phyloP scores from a whole-genome alignment of 306 rosid genomes.

The Quercus alba region DNA sequence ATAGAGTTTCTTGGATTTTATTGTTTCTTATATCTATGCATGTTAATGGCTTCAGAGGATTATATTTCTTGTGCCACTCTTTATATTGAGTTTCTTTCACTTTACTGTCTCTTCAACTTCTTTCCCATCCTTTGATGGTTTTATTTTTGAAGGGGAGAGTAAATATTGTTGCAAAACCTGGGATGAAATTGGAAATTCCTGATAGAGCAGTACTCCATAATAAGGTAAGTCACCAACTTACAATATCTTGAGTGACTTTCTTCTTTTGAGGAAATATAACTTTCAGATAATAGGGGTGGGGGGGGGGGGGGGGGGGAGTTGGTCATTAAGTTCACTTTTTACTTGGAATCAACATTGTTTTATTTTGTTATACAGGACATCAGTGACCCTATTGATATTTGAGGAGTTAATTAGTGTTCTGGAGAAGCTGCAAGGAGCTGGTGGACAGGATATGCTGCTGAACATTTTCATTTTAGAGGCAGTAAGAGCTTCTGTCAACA shows the following conservation, averaged over 20 bases:
- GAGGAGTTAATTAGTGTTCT: constrained; percentile 9
- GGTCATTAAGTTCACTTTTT: not conserved
- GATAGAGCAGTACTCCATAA: constrained; percentile 57
- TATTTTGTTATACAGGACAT: constrained; percentile 48
- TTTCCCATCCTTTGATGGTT: constrained; percentile 5
- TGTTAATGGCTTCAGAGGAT: not conserved
- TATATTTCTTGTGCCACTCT: not conserved
- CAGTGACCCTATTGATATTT: constrained; percentile 38
- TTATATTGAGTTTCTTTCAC: not conserved
- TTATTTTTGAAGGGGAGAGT: constrained; percentile 60
- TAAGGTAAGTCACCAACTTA: constrained; percentile 37
- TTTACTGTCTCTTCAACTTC: not conserved
- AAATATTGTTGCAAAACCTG: constrained; percentile 56
- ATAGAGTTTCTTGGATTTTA: no score
- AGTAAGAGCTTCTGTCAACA: not conserved
- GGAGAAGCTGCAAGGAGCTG: constrained; percentile 11
- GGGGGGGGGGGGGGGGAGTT: not conserved
- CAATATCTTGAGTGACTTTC: not conserved
- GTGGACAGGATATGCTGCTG: not conserved
- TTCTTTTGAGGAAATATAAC: not conserved
- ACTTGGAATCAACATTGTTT: not conserved
- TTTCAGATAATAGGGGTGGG: not conserved
- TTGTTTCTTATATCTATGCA: no score
- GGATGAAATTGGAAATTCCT: constrained; percentile 63
- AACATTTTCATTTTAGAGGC: not conserved